Percentiles rank a stretch among this genome's conserved stretches.
phyloP scores from a whole-genome alignment of 164 flowering plant species.

The Aristolochia californica region DNA sequence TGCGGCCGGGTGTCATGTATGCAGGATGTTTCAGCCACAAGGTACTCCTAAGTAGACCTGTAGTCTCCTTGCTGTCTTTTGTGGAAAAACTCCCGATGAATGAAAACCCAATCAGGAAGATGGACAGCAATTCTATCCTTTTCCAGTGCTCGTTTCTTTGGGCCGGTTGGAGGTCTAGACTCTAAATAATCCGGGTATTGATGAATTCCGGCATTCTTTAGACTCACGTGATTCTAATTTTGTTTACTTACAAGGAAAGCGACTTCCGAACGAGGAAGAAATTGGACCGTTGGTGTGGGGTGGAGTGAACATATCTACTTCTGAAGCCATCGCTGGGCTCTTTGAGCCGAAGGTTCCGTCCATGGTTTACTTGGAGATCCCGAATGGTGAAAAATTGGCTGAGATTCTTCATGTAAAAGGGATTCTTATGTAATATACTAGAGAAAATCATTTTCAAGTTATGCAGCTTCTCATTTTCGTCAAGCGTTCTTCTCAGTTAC shows the following conservation, averaged over 20 bases:
- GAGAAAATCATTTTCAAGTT: slow-evolving; percentile 44
- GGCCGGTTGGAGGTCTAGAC: slow-evolving; percentile 76
- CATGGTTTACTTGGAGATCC: slow-evolving; percentile 66
- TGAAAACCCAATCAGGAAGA: slow-evolving; percentile 27
- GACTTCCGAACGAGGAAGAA: slow-evolving; percentile 31
- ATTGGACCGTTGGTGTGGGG: slow-evolving; percentile 53
- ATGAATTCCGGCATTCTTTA: slow-evolving; percentile 41
- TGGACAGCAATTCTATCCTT: slow-evolving; percentile 32
- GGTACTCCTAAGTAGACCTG: slow-evolving; percentile 46
- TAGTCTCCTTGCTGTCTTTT: slow-evolving; percentile 48
- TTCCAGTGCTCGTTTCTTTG: slow-evolving; percentile 56
- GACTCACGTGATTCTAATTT: slow-evolving; percentile 45
- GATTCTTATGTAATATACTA: slow-evolving; percentile 79
- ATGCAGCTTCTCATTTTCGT: slow-evolving; percentile 71
- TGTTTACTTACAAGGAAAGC: slow-evolving; percentile 65
- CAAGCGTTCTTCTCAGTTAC: slow-evolving; percentile 78
- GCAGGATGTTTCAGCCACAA: slow-evolving; percentile 48
- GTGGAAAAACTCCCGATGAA: slow-evolving; percentile 18
- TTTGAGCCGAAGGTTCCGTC: slow-evolving; percentile 55
- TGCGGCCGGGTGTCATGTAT: slow-evolving; percentile 12
- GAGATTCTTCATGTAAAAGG: slow-evolving; percentile 72
- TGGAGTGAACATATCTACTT: slow-evolving; percentile 34
- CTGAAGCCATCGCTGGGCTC: slow-evolving; percentile 41
- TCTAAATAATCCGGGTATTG: slow-evolving; percentile 38
- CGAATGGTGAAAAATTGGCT: slow-evolving; percentile 70